phyloP scores from a whole-genome alignment of 768 basidiomycete genomes.

The Lactarius vividus region DNA sequence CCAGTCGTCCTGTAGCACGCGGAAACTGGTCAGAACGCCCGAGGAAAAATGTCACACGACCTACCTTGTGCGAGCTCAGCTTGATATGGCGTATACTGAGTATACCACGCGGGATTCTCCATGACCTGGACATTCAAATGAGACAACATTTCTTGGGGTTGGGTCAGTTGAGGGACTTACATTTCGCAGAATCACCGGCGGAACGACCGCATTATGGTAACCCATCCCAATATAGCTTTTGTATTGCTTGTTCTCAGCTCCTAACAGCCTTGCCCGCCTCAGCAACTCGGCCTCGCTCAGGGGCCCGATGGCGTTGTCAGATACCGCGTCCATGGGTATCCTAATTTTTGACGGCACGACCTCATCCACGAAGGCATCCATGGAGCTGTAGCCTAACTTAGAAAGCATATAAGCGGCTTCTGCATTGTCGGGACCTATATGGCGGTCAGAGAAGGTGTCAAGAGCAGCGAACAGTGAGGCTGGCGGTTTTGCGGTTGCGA shows the following conservation, averaged over 20 bases:
- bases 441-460: constrained; percentile 87
- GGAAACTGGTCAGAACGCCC: constrained; percentile 6
- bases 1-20: constrained; percentile 70
- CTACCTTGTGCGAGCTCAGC: constrained; percentile 97
- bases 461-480: constrained; percentile 75
- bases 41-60: constrained; percentile 20
- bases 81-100: constrained; percentile 93
- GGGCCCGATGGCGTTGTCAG: constrained; percentile 64
- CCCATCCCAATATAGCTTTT: constrained; percentile 99
- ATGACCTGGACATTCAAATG: constrained; percentile 50
- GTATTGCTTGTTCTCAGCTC: constrained; percentile 73
- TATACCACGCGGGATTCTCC: constrained; percentile 99
- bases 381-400: constrained; percentile 76
- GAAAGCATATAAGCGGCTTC: constrained; percentile 83
- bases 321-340: constrained; percentile 56
- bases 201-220: constrained; percentile 91
- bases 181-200: constrained; percentile 92
- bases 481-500: constrained; percentile 62
- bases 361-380: constrained; percentile 84
- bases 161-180: constrained; percentile 41
- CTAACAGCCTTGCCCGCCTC: constrained; percentile 70
- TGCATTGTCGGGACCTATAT: constrained; percentile 86
- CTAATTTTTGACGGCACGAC: constrained; percentile 83
- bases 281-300: constrained; percentile 87
- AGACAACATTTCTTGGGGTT: not conserved